These are phyloP conservation scores for Stevia rebaudiana DNA, from an alignment of 140 eudicot species.

Conservation along the genomic window DNA sequence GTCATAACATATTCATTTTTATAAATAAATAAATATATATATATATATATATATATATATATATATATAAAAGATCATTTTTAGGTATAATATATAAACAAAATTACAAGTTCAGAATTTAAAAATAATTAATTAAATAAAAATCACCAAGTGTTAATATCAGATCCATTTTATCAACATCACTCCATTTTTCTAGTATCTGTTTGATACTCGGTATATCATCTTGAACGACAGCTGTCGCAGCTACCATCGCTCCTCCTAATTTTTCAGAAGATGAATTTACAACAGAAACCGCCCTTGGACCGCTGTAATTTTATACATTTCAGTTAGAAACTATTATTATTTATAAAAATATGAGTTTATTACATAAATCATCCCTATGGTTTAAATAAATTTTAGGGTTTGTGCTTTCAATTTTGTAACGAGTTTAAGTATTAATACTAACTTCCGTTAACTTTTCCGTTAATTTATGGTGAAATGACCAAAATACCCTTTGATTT, in stretches of 20 bases:
- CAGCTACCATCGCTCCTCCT: slow-evolving; percentile 82
- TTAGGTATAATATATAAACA: not conserved
- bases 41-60: too few relatives aligned
- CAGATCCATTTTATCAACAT: slow-evolving; percentile 73
- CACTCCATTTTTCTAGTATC: slow-evolving; percentile 70
- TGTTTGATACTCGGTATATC: slow-evolving; percentile 69
- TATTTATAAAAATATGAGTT: not conserved
- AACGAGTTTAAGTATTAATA: too few relatives aligned
- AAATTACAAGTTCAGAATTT: not conserved
- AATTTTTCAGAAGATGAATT: slow-evolving; percentile 64
- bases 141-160: slow-evolving; percentile 73
- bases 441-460: too few relatives aligned
- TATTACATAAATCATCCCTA: too few relatives aligned
- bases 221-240: slow-evolving; percentile 85
- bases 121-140: not conserved
- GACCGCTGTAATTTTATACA: slow-evolving; percentile 55
- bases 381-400: too few relatives aligned
- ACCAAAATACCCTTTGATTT: too few relatives aligned
- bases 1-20: slow-evolving; percentile 11
- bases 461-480: too few relatives aligned
- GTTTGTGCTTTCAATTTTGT: too few relatives aligned
- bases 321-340: slow-evolving; percentile 4
- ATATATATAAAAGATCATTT: not conserved
- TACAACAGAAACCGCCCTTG: slow-evolving; percentile 84
- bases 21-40: too few relatives aligned